Percentiles rank a stretch among this genome's conserved stretches.
phyloP scores from a whole-genome alignment of 2,329 filamentous ascomycete species.

The Colletotrichum zoysiae region DNA sequence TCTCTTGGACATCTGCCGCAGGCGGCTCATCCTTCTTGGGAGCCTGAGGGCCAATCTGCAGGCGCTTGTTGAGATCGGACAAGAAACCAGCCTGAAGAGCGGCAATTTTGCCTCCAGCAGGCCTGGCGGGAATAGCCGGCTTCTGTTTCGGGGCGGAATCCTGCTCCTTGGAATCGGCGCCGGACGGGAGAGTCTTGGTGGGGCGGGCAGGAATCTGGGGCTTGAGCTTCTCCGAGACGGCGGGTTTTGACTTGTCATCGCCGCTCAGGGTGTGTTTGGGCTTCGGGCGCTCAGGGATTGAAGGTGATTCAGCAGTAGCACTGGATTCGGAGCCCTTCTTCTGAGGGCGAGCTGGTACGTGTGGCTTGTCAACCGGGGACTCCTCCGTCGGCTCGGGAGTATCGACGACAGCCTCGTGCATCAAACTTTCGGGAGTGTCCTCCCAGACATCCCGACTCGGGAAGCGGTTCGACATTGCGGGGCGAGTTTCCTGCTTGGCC shows the following conservation, averaged over 20 bases:
- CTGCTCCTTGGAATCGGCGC: slow-evolving; percentile 58
- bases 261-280: slow-evolving; percentile 58
- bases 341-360: slow-evolving; percentile 68
- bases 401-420: slow-evolving; percentile 81
- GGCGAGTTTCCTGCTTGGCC: slow-evolving; percentile 56
- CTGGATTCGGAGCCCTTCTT: slow-evolving; percentile 54
- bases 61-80: slow-evolving; percentile 89
- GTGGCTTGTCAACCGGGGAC: slow-evolving; percentile 66
- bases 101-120: slow-evolving; percentile 87
- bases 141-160: slow-evolving; percentile 75
- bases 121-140: slow-evolving; percentile 83
- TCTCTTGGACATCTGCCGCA: slow-evolving; percentile 39
- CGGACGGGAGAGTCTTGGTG: slow-evolving; percentile 60
- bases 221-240: slow-evolving; percentile 67
- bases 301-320: slow-evolving; percentile 55
- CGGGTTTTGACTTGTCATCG: slow-evolving; percentile 55
- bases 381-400: slow-evolving; percentile 61
- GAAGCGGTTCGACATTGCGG: slow-evolving; percentile 77
- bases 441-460: slow-evolving; percentile 96
- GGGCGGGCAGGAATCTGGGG: slow-evolving; percentile 73
- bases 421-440: slow-evolving; percentile 86
- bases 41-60: slow-evolving; percentile 86
- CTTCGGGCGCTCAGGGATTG: slow-evolving; percentile 67
- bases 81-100: slow-evolving; percentile 92
- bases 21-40: slow-evolving; percentile 62